Percentiles rank a stretch among this genome's conserved stretches.
phyloP scores from a whole-genome alignment of 164 flowering plant species.

The Chloranthus sessilifolius region DNA sequence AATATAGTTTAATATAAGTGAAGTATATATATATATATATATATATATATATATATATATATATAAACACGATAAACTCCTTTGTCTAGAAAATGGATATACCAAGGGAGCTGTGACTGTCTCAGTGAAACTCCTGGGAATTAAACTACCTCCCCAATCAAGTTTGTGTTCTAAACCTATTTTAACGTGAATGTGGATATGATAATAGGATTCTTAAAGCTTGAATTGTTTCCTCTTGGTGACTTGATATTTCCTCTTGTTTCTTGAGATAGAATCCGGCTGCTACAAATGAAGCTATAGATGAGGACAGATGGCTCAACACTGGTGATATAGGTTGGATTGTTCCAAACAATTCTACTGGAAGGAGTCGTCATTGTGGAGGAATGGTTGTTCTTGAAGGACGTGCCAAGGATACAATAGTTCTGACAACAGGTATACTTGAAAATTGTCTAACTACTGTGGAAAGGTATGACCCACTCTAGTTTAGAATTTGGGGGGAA shows the following conservation, averaged over 20 bases:
- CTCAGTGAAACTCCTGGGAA: no score
- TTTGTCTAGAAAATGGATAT: no score
- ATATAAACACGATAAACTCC: no score
- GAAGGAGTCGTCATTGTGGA: conserved; percentile 73
- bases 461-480: not conserved
- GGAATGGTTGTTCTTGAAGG: conserved; percentile 92
- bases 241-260: conserved; percentile 3
- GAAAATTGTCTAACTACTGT: not conserved
- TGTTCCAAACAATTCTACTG: conserved; percentile 66
- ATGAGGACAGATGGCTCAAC: conserved; percentile 73
- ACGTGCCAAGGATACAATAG: conserved; percentile 97
- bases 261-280: conserved; percentile 47
- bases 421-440: conserved; percentile 72
- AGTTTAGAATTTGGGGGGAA: not conserved
- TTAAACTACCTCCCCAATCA: no score
- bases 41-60: no score
- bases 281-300: conserved; percentile 64
- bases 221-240: not conserved
- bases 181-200: no score
- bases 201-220: no score
- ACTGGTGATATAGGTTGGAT: conserved; percentile 98
- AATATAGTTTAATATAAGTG: no score
- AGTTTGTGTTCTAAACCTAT: no score
- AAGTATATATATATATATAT: no score
- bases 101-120: no score